These are phyloP conservation scores for Rhizomucor pusillus DNA, from an alignment of 371 early-diverging fungal species.

Conservation along the genomic window DNA sequence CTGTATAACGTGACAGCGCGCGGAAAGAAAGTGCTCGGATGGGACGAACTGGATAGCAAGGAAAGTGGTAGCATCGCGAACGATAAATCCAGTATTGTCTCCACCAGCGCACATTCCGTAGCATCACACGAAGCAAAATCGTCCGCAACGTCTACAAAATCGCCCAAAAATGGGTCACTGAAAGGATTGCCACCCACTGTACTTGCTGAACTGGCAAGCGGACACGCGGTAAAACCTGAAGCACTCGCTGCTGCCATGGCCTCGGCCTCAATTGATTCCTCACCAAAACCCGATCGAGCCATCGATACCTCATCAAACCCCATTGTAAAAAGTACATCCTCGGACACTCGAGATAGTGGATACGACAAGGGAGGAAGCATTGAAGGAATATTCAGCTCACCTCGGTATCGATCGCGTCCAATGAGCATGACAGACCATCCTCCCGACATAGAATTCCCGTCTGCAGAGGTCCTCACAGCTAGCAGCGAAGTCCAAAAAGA, in stretches of 20 bases:
- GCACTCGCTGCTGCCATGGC: too few species aligned
- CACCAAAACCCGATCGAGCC: neutral
- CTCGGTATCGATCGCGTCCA: neutral
- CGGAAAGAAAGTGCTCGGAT: slow-evolving; percentile 54
- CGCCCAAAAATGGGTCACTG: too few species aligned
- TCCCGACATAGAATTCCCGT: slow-evolving; percentile 83
- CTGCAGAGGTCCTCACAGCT: neutral
- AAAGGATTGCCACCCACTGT: too few species aligned
- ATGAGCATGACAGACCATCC: slow-evolving; percentile 2
- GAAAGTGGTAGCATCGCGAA: neutral
- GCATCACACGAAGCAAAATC: too few species aligned
- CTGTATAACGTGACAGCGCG: slow-evolving; percentile 57
- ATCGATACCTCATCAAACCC: too few species aligned
- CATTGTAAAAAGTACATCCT: too few species aligned
- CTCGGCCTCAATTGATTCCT: too few species aligned
- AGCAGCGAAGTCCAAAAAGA: slow-evolving; percentile 23
- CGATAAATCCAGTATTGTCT: neutral
- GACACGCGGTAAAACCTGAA: too few species aligned
- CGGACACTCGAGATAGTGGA: neutral
- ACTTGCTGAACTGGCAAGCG: too few species aligned
- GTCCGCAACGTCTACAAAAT: too few species aligned
- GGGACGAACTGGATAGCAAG: slow-evolving; percentile 22
- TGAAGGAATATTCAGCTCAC: neutral
- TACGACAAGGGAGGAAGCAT: neutral
- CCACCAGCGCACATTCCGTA: neutral